Percentiles rank a stretch among this genome's conserved stretches.
Conservation (phyloP, 768 basidiomycete species). For the Boletus pseudopeckii region DNA sequence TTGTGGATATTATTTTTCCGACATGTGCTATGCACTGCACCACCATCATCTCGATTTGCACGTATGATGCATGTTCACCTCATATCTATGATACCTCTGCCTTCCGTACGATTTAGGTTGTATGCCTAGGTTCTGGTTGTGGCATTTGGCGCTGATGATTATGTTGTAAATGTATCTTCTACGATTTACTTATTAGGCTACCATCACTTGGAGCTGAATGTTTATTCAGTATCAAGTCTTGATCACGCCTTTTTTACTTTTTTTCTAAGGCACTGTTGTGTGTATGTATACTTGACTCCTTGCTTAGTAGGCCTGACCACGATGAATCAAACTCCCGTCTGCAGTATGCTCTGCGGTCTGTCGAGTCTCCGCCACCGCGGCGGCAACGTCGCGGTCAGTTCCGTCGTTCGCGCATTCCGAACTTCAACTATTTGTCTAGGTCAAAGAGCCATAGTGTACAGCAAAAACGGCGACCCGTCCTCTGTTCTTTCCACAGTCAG, state of each 20-base stretch:
- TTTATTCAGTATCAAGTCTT: background rate
- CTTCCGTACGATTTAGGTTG: slow-evolving; percentile 16
- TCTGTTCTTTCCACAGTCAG: slow-evolving; percentile 54
- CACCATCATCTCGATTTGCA: background rate
- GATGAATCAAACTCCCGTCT: slow-evolving; percentile 1
- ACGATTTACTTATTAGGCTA: background rate
- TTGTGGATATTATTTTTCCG: background rate
- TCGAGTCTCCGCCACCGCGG: background rate
- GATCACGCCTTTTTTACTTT: background rate
- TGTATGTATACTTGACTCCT: background rate
- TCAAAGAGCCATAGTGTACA: slow-evolving; percentile 67
- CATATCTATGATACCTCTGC: slow-evolving; percentile 15
- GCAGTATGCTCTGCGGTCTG: background rate
- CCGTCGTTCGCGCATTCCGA: slow-evolving; percentile 23
- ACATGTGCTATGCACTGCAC: slow-evolving; percentile 5
- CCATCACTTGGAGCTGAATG: background rate
- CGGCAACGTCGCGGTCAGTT: background rate
- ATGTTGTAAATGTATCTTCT: slow-evolving; percentile 14
- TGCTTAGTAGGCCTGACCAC: background rate
- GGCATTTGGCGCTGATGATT: background rate
- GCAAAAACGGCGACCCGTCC: slow-evolving; percentile 55
- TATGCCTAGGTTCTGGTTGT: slow-evolving; percentile 20
- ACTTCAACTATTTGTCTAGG: slow-evolving; percentile 31
- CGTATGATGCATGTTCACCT: slow-evolving; percentile 14
- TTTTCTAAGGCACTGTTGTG: background rate